phyloP scores from a whole-genome alignment of 2,329 filamentous ascomycete species.

The Elsinoe ampelina region DNA sequence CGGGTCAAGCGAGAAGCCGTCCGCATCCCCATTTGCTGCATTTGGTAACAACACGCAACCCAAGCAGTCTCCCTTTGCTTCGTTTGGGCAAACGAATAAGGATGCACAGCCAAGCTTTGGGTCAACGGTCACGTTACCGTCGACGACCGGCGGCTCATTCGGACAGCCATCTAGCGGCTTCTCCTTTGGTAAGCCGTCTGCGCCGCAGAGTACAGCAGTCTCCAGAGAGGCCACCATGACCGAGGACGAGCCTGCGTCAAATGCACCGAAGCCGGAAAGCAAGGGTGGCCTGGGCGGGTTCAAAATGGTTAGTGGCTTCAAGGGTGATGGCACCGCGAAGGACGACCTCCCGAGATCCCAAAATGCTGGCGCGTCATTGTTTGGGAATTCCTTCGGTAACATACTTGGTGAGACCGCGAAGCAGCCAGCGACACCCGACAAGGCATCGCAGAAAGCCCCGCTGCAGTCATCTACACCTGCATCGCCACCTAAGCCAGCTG shows the following conservation, averaged over 20 bases:
- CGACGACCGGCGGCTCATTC: slow-evolving; percentile 28
- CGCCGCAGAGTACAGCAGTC: slow-evolving; percentile 11
- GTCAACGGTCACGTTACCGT: slow-evolving; percentile 33
- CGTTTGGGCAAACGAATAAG: slow-evolving; percentile 13
- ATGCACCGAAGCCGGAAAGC: slow-evolving; percentile 12
- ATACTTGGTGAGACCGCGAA: slow-evolving; percentile 25
- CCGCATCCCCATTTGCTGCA: slow-evolving; percentile 25
- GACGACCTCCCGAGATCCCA: slow-evolving; percentile 47
- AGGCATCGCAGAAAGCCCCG: slow-evolving; percentile 30
- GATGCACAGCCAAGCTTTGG: slow-evolving; percentile 25
- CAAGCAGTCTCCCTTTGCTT: slow-evolving; percentile 9
- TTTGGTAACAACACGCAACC: slow-evolving; percentile 17
- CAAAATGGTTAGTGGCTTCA: slow-evolving; percentile 60
- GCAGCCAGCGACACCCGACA: slow-evolving; percentile 29
- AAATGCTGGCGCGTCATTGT: slow-evolving; percentile 23
- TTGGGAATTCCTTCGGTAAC: slow-evolving; percentile 25
- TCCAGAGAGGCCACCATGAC: slow-evolving; percentile 9
- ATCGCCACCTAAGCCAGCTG: slow-evolving; percentile 19
- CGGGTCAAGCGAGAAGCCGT: slow-evolving; percentile 1
- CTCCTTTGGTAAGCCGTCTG: slow-evolving; percentile 19
- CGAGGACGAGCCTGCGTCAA: slow-evolving; percentile 14
- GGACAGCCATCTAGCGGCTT: slow-evolving; percentile 26
- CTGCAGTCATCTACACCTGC: slow-evolving; percentile 31
- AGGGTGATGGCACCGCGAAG: slow-evolving; percentile 51
- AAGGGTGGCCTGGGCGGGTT: slow-evolving; percentile 42